Base-by-base conservation (phyloP, 139 green algal genomes). In the Chlamydomonas eustigma region DNA sequence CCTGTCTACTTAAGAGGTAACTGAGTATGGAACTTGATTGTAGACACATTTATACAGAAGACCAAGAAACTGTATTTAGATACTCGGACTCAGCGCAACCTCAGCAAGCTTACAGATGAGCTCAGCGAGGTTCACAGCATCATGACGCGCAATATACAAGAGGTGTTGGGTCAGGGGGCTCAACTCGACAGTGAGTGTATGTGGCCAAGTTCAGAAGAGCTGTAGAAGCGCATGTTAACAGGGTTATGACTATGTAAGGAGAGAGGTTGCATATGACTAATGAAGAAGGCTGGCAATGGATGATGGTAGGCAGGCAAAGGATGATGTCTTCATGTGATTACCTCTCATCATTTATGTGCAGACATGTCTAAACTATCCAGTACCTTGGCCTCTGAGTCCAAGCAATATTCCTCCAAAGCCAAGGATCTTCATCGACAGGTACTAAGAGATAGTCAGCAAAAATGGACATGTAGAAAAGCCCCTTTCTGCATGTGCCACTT, bases 1-100 rank as follows among this genome's bases (percentile, higher is more conserved):
- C n/a, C n/a, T n/a, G n/a, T n/a, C n/a, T n/a, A n/a, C n/a, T n/a
- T n/a, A n/a, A n/a, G n/a, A n/a, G n/a, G n/a, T n/a, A n/a, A n/a
- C n/a, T n/a, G n/a, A n/a, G n/a, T n/a, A n/a, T n/a, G n/a, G n/a
- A n/a, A n/a, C n/a, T n/a, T n/a, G n/a, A n/a, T n/a, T 50, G 66
- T 88, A 97, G 95, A 99, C 85, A 99, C 95, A 0, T 99, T 98
- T 79, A 99, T 99, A 68, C 94, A 98, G 79, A 98, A 97, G 78
- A 99, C 95, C 2, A 97, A 94, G 80, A 98, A 97, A 83, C 85
- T 98, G 30, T 99, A 99, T 77, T 69, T 96, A 51, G 96, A 99
- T 83, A 97, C 93, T 0, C 87, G 93, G 24, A 98, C 96, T 39
- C 94, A 98, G 82, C 89, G 96, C 38, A 99, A 99, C 88, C 79